Base-by-base conservation (phyloP, 2,329 filamentous ascomycete genomes). In the Penicillium aurantiogriseum region DNA sequence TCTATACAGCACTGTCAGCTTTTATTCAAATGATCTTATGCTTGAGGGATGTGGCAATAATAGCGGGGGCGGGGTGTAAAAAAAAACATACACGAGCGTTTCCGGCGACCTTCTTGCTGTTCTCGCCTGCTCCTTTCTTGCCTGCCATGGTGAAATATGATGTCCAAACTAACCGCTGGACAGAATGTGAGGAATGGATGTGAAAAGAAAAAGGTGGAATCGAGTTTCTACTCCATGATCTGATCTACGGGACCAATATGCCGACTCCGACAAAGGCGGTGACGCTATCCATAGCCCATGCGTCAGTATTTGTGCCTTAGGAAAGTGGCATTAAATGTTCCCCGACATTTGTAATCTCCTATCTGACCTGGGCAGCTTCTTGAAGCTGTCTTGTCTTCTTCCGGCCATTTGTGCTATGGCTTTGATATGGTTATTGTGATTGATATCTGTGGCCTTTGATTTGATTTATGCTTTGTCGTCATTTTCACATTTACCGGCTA, bases 31-130 rank as follows among this genome's bases (percentile, higher is more conserved):
- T 59, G 54, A 19, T 35, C 40, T 45, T 25, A 25, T 44, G 31
- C 29, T 46, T 38, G 23, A 35, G 48, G 19, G 19, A 35, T 51
- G 57, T 61, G 56, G 53, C 57, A 54, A 60, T 56, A 50, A 62
- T 62, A 51, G 67, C 56, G 64, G 64, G 69, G 67, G 66, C 65
- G 66, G 63, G 68, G 67, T 54, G 10, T 13, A 2, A 35, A 39
- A 42, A 42, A 50, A 46, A 56, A 71, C 74, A 59, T 71, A 78
- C 77, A 53, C 74, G 76, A 59, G 92, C 92, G 76, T 97, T 91
- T 63, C 93, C 94, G 9, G 88, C 85, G 3, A 79, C 91, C 81
- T 97, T 97, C 79, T 96, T 97, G 74, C 83, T 88, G 78, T 89
- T 91, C 62, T 95, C 92, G 53, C 80, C 84, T 53, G 70, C 77